Evolutionary conservation across 352 stramenopile species (phyloP).

Genomic region (Phytopythium kandeliae): DNA sequence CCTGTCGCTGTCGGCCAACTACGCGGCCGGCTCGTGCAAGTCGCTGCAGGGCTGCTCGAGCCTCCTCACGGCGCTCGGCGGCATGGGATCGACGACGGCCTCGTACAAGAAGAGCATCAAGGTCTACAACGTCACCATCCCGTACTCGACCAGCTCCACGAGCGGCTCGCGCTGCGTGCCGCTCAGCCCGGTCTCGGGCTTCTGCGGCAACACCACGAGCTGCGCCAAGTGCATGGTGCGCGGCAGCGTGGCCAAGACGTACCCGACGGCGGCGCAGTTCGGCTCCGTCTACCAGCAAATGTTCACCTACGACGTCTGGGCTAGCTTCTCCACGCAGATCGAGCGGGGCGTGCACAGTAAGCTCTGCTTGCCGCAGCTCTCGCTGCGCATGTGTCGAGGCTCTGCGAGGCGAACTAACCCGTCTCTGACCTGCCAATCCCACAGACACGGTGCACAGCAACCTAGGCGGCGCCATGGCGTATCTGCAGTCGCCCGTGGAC

Average conservation of each 20-base stretch:
- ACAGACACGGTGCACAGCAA: constrained; percentile 39
- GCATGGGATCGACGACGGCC: constrained; percentile 6
- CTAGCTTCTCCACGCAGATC: constrained; percentile 21
- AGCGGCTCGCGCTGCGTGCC: constrained; percentile 22
- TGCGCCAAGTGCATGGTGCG: constrained; percentile 36
- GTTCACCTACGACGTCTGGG: constrained; percentile 22
- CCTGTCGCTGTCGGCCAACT: constrained; percentile 18
- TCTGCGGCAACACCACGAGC: constrained; percentile 30
- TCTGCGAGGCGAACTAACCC: background rate
- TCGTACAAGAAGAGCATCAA: constrained; percentile 11
- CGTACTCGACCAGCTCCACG: constrained; percentile 10
- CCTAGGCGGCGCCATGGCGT: constrained; percentile 38
- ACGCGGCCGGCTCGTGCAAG: constrained; percentile 16
- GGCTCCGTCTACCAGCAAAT: constrained; percentile 36
- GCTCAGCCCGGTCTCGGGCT: constrained; percentile 25
- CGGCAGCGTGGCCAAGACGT: constrained; percentile 9
- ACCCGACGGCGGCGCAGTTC: constrained; percentile 29
- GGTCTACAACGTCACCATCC: constrained; percentile 21
- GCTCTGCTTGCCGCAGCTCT: too few species aligned
- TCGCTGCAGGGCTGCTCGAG: constrained; percentile 29
- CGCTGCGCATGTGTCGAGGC: too few species aligned
- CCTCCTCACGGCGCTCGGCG: constrained; percentile 29
- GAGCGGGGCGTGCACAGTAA: constrained; percentile 48
- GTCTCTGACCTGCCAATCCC: background rate
- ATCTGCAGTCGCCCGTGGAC: constrained; percentile 37